Percentiles rank a stretch among this genome's conserved stretches.
These are phyloP conservation scores for Phoma sp. DNA, from an alignment of 2,329 filamentous ascomycete genomes.

Conservation along the genomic window DNA sequence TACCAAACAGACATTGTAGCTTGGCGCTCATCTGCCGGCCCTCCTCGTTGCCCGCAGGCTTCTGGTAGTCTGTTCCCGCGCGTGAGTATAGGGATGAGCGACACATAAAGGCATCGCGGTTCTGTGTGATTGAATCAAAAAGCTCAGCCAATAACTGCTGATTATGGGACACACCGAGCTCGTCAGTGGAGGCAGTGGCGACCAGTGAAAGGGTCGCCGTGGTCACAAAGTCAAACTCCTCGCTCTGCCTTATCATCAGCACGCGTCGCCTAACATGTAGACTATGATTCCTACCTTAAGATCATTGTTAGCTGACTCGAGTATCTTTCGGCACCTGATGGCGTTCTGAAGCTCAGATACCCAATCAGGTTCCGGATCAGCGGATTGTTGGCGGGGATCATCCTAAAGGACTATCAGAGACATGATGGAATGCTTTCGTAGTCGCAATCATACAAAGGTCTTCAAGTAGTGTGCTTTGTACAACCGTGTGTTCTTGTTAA, in stretches of 20 bases:
- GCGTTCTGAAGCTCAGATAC: constrained; percentile 37
- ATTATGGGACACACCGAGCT: constrained; percentile 56
- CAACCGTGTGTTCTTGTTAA: constrained; percentile 64
- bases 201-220: constrained; percentile 51
- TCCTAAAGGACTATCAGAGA: constrained; percentile 42
- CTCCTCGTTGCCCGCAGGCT: constrained; percentile 48
- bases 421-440: not conserved
- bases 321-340: constrained; percentile 51
- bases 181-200: constrained; percentile 46
- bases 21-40: constrained; percentile 71
- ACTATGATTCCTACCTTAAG: constrained; percentile 43
- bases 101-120: constrained; percentile 66
- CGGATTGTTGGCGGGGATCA: constrained; percentile 41
- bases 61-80: constrained; percentile 55
- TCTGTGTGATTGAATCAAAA: constrained; percentile 55
- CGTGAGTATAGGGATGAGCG: constrained; percentile 64
- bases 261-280: not conserved
- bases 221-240: constrained; percentile 45
- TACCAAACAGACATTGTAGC: constrained; percentile 72
- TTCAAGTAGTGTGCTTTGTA: constrained; percentile 68
- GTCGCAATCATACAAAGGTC: constrained; percentile 55
- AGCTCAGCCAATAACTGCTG: constrained; percentile 44
- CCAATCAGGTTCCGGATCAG: constrained; percentile 41
- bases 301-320: constrained; percentile 50
- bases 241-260: constrained; percentile 27